These are phyloP conservation scores for Aspergillus melleus DNA, from an alignment of 2,329 filamentous ascomycete species.

Conservation along the genomic window DNA sequence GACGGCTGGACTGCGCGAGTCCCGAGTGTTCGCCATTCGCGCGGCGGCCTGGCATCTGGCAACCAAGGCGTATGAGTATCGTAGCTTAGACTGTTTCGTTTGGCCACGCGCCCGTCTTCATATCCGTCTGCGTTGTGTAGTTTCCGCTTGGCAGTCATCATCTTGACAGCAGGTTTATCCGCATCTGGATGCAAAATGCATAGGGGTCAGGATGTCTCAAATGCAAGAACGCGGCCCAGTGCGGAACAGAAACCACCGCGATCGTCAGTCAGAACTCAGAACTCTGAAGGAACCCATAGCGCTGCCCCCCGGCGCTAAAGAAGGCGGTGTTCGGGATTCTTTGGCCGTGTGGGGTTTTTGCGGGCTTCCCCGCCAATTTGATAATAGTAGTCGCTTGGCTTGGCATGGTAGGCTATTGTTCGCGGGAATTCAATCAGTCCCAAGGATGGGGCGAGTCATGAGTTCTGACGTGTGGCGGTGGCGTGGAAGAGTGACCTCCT, in stretches of 20 bases:
- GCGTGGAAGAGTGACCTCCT: too few relatives aligned
- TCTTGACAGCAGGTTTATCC: constrained; percentile 13
- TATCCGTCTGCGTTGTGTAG: constrained; percentile 20
- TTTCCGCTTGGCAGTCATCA: constrained; percentile 31
- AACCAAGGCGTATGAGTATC: constrained; percentile 35
- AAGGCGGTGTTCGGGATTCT: constrained; percentile 29
- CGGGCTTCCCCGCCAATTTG: constrained; percentile 22
- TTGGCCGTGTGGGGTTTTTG: constrained; percentile 19
- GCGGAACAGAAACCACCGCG: neutral
- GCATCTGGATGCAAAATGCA: neutral
- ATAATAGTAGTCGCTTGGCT: neutral
- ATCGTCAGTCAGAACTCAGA: neutral
- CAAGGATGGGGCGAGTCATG: neutral
- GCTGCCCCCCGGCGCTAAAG: constrained; percentile 13
- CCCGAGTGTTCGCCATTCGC: constrained; percentile 30
- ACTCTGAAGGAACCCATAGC: neutral
- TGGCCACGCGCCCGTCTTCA: constrained; percentile 18
- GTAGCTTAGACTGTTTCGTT: constrained; percentile 28
- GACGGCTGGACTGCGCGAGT: constrained; percentile 30
- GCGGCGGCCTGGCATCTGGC: constrained; percentile 25
- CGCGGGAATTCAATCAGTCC: neutral
- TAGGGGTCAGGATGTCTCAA: constrained; percentile 13
- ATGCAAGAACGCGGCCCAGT: neutral
- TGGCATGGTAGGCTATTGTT: neutral
- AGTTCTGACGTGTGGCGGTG: neutral